Base-by-base conservation (phyloP, 495 filamentous ascomycete species). In the Achaetomiella virescens region DNA sequence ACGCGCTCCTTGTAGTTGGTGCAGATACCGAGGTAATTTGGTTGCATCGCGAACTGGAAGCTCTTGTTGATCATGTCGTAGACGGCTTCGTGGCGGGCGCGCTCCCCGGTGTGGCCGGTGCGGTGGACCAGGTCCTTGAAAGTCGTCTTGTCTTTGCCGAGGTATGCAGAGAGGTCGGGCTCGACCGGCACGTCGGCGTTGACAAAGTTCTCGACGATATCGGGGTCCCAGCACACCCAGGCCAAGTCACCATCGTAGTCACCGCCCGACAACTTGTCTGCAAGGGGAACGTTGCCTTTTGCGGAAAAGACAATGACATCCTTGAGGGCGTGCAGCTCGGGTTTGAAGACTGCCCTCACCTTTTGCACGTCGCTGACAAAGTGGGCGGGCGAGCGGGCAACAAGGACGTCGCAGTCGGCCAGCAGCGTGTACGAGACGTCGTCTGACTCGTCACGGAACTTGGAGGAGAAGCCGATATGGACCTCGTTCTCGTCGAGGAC, bases 241-340 rank as follows among this genome's bases (percentile, higher is more conserved):
- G 84, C 88, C 38, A 78, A 85, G 60, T 98, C 93, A 0, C 93
- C 93, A 56, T 97, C 92, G 66, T 97, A 97, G 69, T 98, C 93
- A 9, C 93, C 93, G 14, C 92, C 93, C 4, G 90, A 93, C 0
- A 97, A 75, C 67, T 89, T 88, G 31, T 84, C 80, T 0, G 91
- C 93, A 1, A 95, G 78, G 0, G 90, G 81, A 20, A 77, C 77
- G 11, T 79, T 48, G 0, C 93, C 91, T 60, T 80, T 81, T 0
- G 78, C 77, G 0, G 93, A 78, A 61, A 98, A 97, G 1, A 97
- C 81, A 54, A 96, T 86, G 6, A 97, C 87, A 65, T 97, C 89
- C 57, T 86, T 84, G 18, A 96, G 77, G n/a, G 84, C 78, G 5
- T 82, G 78, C 0, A 98, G 77, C 56, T 90, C 85, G 0, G 73